These are phyloP conservation scores for Blastocystis hominis DNA, from an alignment of 352 stramenopile genomes.

Conservation along the genomic window DNA sequence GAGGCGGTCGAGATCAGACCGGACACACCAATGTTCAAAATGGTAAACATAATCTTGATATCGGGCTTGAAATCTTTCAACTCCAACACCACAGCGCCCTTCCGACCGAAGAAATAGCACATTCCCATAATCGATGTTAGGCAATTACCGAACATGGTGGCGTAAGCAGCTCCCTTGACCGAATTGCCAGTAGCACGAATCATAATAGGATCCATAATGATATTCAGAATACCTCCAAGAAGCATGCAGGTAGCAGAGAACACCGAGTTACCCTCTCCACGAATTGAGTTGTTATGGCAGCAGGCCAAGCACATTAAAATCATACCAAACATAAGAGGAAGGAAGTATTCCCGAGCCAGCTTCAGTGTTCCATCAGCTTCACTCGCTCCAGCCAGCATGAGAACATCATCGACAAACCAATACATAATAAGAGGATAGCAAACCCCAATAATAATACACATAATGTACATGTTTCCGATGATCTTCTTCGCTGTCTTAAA, in stretches of 20 bases:
- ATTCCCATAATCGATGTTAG: constrained; percentile 27
- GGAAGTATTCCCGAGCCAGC: constrained; percentile 19
- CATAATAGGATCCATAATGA: constrained; percentile 48
- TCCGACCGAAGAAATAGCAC: background rate
- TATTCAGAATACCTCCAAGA: constrained; percentile 39
- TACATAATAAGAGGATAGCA: background rate
- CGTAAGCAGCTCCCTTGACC: constrained; percentile 11
- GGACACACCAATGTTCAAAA: constrained; percentile 25
- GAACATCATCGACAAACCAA: background rate
- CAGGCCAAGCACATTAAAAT: background rate
- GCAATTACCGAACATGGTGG: constrained; percentile 13
- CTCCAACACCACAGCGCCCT: constrained; percentile 10
- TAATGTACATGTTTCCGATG: constrained; percentile 47
- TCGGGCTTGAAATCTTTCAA: background rate
- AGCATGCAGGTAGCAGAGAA: constrained; percentile 44
- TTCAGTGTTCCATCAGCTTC: background rate
- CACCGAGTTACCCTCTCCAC: constrained; percentile 34
- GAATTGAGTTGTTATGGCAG: constrained; percentile 34
- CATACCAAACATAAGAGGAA: constrained; percentile 5
- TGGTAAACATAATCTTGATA: background rate
- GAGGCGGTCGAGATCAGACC: constrained; percentile 29
- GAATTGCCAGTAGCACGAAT: constrained; percentile 26
- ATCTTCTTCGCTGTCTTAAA: background rate
- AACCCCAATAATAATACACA: constrained; percentile 14
- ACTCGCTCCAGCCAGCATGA: background rate